A percentile compares a stretch with the other conserved stretches of the same genome.
Conservation (phyloP, 2,329 filamentous ascomycete species). For the Sphaerulina vaccinii region DNA sequence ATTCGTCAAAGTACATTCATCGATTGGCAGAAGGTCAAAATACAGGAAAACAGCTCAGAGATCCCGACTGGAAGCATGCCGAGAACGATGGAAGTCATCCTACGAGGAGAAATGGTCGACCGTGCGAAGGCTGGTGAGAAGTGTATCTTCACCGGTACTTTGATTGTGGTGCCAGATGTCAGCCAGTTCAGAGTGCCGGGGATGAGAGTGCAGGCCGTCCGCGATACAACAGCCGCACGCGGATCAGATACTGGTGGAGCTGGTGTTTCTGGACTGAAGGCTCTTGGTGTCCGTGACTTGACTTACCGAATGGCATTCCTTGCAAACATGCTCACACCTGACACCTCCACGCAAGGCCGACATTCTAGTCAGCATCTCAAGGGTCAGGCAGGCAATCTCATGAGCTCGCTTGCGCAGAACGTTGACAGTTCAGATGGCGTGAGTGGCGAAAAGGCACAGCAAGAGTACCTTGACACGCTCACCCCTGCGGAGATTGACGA, state of each 20-base stretch:
- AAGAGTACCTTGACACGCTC: conserved; percentile 81
- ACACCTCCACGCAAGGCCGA: conserved; percentile 77
- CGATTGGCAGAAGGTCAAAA: conserved; percentile 98
- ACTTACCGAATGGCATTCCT: conserved; percentile 97
- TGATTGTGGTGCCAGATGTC: conserved; percentile 96
- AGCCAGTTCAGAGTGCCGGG: conserved; percentile 92
- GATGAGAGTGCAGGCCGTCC: conserved; percentile 74
- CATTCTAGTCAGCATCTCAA: conserved; percentile 63
- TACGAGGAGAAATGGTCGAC: conserved; percentile 96
- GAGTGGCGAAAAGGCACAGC: conserved; percentile 80
- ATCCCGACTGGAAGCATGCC: conserved; percentile 99
- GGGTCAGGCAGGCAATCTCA: conserved; percentile 77
- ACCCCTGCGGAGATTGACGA: conserved; percentile 87
- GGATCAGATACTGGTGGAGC: conserved; percentile 73
- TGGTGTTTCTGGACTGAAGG: conserved; percentile 84
- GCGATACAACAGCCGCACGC: conserved; percentile 74
- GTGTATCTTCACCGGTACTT: conserved; percentile 92
- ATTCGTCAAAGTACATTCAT: conserved; percentile 97
- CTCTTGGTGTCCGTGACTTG: conserved; percentile 88
- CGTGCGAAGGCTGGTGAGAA: conserved; percentile 96
- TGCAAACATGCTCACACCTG: conserved; percentile 91
- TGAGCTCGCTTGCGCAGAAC: conserved; percentile 76
- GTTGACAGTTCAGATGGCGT: conserved; percentile 65
- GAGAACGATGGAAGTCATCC: conserved; percentile 92
- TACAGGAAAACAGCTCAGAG: conserved; percentile 97